phyloP scores from a whole-genome alignment of 768 basidiomycete genomes.

The Boletus sp. region DNA sequence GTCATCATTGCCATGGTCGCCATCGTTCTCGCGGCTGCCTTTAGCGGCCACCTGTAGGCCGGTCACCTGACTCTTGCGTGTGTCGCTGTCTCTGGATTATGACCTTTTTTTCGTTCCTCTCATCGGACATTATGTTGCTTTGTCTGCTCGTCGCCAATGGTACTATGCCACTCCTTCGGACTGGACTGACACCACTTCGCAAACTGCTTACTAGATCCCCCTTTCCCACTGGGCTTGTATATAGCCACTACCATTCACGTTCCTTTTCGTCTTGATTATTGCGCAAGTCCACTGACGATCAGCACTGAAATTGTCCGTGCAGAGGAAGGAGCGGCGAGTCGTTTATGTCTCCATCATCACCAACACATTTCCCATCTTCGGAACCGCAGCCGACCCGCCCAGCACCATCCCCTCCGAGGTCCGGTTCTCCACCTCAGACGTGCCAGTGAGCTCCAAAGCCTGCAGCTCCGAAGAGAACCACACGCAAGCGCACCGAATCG shows the following conservation, averaged over 20 bases:
- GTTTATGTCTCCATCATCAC: conserved; percentile 5
- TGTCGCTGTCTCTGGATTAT: neutral
- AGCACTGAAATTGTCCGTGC: neutral
- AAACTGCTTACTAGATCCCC: conserved; percentile 15
- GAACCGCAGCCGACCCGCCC: conserved; percentile 26
- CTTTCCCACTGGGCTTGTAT: neutral
- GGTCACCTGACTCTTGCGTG: neutral
- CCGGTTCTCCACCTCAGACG: neutral
- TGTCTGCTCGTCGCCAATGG: no score
- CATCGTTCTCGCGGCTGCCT: conserved; percentile 58
- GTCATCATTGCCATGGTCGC: conserved; percentile 66
- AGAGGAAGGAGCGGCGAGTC: neutral
- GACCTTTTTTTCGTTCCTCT: neutral
- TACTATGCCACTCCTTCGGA: conserved; percentile 26
- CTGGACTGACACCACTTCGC: conserved; percentile 9
- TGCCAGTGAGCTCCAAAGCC: conserved; percentile 34
- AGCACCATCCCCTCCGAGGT: conserved; percentile 20
- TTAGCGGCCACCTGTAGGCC: conserved; percentile 40
- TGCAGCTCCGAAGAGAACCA: conserved; percentile 41
- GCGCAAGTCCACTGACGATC: conserved; percentile 6
- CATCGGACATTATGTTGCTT: conserved; percentile 12
- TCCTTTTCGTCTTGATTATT: conserved; percentile 17
- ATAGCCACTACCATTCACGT: conserved; percentile 6
- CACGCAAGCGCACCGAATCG: conserved; percentile 25
- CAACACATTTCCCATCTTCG: conserved; percentile 13